Conservation (phyloP, 768 basidiomycete genomes). For the Phaeolepiota aurea region DNA sequence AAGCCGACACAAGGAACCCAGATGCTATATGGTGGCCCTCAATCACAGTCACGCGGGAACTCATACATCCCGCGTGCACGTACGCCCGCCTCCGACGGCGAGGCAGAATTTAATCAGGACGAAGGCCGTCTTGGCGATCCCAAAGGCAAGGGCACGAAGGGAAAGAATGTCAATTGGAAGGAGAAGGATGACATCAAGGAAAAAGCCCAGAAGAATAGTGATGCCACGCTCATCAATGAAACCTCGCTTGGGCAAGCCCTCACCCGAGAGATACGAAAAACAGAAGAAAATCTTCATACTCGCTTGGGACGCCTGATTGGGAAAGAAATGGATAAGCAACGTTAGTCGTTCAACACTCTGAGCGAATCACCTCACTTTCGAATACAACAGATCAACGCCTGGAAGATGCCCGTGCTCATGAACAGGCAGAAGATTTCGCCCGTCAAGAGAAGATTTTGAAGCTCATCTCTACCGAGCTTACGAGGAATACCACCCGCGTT, state of each 20-base stretch:
- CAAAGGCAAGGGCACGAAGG: conserved; percentile 33
- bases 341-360: conserved; percentile 36
- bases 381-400: conserved; percentile 63
- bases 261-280: conserved; percentile 72
- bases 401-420: conserved; percentile 71
- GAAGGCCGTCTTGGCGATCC: conserved; percentile 43
- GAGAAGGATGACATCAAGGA: conserved; percentile 35
- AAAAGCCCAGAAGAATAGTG: conserved; percentile 22
- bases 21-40: conserved; percentile 10
- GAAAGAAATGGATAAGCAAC: conserved; percentile 87
- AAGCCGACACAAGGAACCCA: conserved; percentile 15
- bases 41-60: conserved; percentile 7
- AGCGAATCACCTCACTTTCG: conserved; percentile 6
- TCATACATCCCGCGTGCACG: conserved; percentile 38
- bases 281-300: conserved; percentile 71
- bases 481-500: conserved; percentile 80
- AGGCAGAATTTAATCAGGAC: conserved; percentile 54
- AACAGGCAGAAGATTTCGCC: conserved; percentile 73
- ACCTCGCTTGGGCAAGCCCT: conserved; percentile 49
- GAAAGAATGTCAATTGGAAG: conserved; percentile 57
- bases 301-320: conserved; percentile 73
- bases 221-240: conserved; percentile 36
- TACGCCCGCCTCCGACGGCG: conserved; percentile 67
- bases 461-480: conserved; percentile 79
- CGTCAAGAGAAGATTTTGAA: conserved; percentile 88